A percentile compares a stretch with the other conserved stretches of the same genome.
phyloP scores from a whole-genome alignment of 2,329 filamentous ascomycete genomes.

The Fusarium torreyae region DNA sequence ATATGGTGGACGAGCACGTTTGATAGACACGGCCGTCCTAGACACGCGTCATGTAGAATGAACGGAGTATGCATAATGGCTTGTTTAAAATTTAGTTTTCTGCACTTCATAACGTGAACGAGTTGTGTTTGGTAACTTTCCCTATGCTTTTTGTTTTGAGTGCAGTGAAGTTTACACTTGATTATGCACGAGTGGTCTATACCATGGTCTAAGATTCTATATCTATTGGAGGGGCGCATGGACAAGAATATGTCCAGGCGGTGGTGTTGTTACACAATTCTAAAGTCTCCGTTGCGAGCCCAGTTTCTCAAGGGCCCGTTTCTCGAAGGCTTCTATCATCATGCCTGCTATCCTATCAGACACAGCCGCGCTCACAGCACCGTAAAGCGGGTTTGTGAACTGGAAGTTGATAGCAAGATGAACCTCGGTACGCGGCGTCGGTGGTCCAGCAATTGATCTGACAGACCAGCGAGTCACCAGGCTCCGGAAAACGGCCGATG shows the following conservation, averaged over 20 bases:
- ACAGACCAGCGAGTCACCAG: conserved; percentile 80
- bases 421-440: conserved; percentile 73
- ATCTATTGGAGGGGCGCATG: neutral
- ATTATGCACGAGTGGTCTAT: neutral
- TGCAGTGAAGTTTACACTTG: conserved; percentile 1
- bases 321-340: conserved; percentile 96
- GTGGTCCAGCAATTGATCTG: conserved; percentile 56
- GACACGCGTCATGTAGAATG: conserved; percentile 47
- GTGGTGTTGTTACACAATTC: neutral
- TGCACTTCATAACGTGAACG: conserved; percentile 1
- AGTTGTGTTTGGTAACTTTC: neutral
- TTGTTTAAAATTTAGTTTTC: conserved; percentile 29
- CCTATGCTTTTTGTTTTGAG: neutral
- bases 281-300: conserved; percentile 37
- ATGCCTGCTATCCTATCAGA: conserved; percentile 86
- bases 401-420: conserved; percentile 83
- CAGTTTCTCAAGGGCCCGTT: conserved; percentile 72
- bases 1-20: conserved; percentile 46
- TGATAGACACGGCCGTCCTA: conserved; percentile 47
- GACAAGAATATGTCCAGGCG: neutral
- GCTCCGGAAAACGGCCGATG: conserved; percentile 73
- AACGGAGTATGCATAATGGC: conserved; percentile 43
- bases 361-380: conserved; percentile 83
- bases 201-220: conserved; percentile 2
- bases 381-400: conserved; percentile 92